Evolutionary conservation across 2,329 filamentous ascomycete species (phyloP), one percentile per base, ranked within the genome.

Genomic region (Neoarthrinium moseri): DNA sequence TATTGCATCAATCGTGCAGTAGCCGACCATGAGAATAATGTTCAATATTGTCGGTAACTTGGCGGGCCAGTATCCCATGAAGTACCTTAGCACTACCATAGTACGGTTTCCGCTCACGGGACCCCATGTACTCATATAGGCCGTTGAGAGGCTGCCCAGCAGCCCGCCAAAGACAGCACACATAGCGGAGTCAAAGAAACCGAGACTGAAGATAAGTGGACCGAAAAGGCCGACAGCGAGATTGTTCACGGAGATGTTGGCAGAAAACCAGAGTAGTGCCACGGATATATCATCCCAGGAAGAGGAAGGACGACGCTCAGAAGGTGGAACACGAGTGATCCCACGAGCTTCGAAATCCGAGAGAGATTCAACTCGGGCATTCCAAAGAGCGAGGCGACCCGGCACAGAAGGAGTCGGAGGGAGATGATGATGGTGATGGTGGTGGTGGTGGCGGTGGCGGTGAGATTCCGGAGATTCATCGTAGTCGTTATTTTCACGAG

Each of bases 1-100:
- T 5, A 87, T 81, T 26, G 77, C 81, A 59, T 84, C 79, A 48
- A 87, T 80, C 58, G 86, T 56, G 24, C 55, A 51, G 42, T 64
- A 65, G 8, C 61, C 61, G 4, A 62, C 35, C 55, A 61, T 57
- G 17, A 63, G 54, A 4, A 63, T 53, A 34, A 64, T 54, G 37
- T 64, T 64, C 10, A 63, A 48, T 10, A 60, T 43, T 18, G 53
- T 54, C 10, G 57, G 57, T 6, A 63, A 36, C 48, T 63, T 62
- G 18, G 56, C 52, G 4, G 61, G 61, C 61, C 60, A 65, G 47
- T 61, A 65, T 7, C 62, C 62, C 61, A 65, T 63, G 22, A 55
- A 54, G 47, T 55, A 65, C 11, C 62, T 55, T 21, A 55, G 49
- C 7, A 61, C 47, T 5, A 60, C 59, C 56, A 61, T 56, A 8